A percentile compares a stretch with the other conserved stretches of the same genome.
phyloP scores from a whole-genome alignment of 2,329 filamentous ascomycete species.

The Aspergillus ustus region DNA sequence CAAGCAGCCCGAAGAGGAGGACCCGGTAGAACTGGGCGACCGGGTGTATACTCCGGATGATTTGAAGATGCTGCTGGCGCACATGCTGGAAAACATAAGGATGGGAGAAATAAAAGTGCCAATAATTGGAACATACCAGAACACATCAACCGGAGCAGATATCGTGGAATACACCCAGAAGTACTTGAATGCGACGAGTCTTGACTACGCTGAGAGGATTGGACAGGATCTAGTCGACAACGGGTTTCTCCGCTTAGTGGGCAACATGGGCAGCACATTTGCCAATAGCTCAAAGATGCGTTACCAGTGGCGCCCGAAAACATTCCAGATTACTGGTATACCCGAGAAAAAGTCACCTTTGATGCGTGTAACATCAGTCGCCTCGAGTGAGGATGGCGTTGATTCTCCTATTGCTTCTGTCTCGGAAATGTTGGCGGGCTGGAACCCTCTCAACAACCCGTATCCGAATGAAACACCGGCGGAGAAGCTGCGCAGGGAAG shows the following conservation, averaged over 20 bases:
- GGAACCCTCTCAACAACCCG: constrained; percentile 89
- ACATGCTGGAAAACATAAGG: constrained; percentile 86
- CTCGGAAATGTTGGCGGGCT: constrained; percentile 85
- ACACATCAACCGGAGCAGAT: constrained; percentile 87
- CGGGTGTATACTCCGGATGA: constrained; percentile 83
- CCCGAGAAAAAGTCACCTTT: constrained; percentile 82
- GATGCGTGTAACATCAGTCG: constrained; percentile 74
- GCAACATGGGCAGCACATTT: constrained; percentile 93
- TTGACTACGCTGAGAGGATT: constrained; percentile 91
- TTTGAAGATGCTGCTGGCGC: constrained; percentile 84
- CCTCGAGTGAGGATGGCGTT: constrained; percentile 62
- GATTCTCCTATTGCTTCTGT: constrained; percentile 85
- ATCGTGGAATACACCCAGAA: constrained; percentile 95
- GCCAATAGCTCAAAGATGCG: constrained; percentile 97
- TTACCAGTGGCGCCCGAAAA: constrained; percentile 95
- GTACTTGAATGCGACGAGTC: constrained; percentile 78
- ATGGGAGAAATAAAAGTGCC: constrained; percentile 92
- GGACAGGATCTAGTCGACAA: constrained; percentile 88
- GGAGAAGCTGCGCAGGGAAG: constrained; percentile 85
- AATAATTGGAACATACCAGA: constrained; percentile 91
- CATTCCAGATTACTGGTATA: constrained; percentile 84
- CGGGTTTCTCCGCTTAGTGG: constrained; percentile 86
- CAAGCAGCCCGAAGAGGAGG: constrained; percentile 72
- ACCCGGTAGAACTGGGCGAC: constrained; percentile 88
- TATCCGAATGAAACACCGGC: constrained; percentile 92